Percentiles rank a stretch among this genome's conserved stretches.
These are phyloP conservation scores for Hyphopichia buzzinii DNA, from an alignment of 1,139 yeast species.

Conservation along the genomic window DNA sequence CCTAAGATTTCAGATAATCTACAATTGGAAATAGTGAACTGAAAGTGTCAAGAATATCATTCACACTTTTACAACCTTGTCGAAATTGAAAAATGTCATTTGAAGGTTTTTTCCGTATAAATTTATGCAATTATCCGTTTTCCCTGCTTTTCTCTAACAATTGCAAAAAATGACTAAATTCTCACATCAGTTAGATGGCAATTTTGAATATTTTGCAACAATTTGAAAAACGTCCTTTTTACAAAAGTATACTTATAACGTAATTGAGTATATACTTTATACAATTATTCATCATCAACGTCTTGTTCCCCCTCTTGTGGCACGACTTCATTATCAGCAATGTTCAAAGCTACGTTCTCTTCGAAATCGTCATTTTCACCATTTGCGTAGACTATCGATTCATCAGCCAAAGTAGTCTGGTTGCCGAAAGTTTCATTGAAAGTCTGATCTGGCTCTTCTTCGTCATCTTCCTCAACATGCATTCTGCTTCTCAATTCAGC, in stretches of 20 bases:
- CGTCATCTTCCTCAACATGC: constrained; percentile 19
- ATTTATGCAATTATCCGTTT: too few species aligned
- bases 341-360: constrained; percentile 17
- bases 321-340: constrained; percentile 12
- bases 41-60: too few species aligned
- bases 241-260: too few species aligned
- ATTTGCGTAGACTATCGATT: constrained; percentile 31
- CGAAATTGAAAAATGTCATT: too few species aligned
- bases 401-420: constrained; percentile 11
- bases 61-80: too few species aligned
- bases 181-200: background rate
- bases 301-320: constrained; percentile 10
- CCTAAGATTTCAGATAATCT: too few species aligned
- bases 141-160: background rate
- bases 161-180: background rate
- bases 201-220: background rate
- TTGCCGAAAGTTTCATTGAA: constrained; percentile 6
- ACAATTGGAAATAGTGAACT: too few species aligned
- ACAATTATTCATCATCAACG: constrained; percentile 2
- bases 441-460: constrained; percentile 14
- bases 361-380: constrained; percentile 44
- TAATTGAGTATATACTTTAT: too few species aligned
- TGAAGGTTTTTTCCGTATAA: too few species aligned
- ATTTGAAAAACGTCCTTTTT: background rate
- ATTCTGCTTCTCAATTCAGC: constrained; percentile 31